Base-by-base conservation (phyloP, 2,329 filamentous ascomycete genomes). In the Cryphonectria parasitica region DNA sequence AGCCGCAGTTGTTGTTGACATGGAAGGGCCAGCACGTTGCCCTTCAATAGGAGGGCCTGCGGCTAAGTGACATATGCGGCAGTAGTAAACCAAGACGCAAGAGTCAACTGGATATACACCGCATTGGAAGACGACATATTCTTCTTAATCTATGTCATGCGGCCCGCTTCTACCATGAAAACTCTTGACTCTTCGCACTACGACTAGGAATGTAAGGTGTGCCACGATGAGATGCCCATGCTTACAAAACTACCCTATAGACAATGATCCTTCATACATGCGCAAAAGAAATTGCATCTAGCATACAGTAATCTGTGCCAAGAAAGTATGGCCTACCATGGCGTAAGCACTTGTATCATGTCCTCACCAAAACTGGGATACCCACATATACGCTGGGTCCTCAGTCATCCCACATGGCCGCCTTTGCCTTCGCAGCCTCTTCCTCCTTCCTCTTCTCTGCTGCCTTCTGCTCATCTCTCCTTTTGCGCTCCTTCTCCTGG, bases 341-440 rank as follows among this genome's bases (percentile, higher is more conserved):
- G 11, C 7, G 52, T 49, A 28, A 65, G 60, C 36, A 22, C 28
- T 41, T 64, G 34, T 34, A 28, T 22, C 36, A 45, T 31, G 19
- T 25, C 54, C 49, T 56, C n/a, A 25, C 19, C n/a, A 39, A 22
- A 1, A 45, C 13, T 11, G 19, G 45, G 19, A 28, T 6, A 17
- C 54, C 17, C 61, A 31, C 15, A 22, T n/a, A n/a, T 49, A 41
- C 58, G 8, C 17, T 11, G 25, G 52, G 58, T 34, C 45, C 25
- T 82, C 78, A 91, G 77, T 91, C 92, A 71, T 96, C 91, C 96
- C 96, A 98, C 36, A 97, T 86, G n/a, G 92, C 90, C 72, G 87
- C 87, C 85, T 92, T 97, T n/a, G 91, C 91, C 80, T 86, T 89
- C 78, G 95, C 92, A 45, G 89, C 88, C 76, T 91, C 88, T 76